Base-by-base conservation (phyloP, 257 asterid species). In the Marsdenia floribunda region DNA sequence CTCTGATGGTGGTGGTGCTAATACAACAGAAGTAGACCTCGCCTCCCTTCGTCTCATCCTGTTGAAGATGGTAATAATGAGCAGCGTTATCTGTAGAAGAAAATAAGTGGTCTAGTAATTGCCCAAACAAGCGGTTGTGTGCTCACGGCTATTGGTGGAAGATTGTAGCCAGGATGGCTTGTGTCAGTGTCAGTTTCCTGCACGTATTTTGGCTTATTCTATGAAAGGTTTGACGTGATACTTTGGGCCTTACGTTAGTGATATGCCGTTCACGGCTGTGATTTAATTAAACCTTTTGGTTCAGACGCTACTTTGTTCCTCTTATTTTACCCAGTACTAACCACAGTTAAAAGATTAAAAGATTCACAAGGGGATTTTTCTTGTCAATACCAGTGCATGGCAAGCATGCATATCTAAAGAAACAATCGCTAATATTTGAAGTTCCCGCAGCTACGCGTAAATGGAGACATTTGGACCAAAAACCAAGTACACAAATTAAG, bases 231-330 rank as follows among this genome's bases (percentile, higher is more conserved):
- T 33, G 42, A 29, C 24, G 44, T 49, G 15, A 24, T 8, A 61
- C 22, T 71, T 70, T 77, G 72, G 71, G 50, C 80, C 80, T 49
- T 61, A 52, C 65, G 67, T 77, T 77, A 0, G 47, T n/a, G 80
- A 77, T 77, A 77, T 71, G 71, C 18, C 50, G 40, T 71, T 63
- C 59, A 24, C 50, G 80, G 80, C 71, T 77, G 59, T 50, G 68
- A 77, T 77, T 38, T 4, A 68, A 71, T 38, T 16, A 68, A 71
- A 15, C 16, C 57, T 26, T 68, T 50, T 29, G 9, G 19, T 60
- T 46, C 11, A 40, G 21, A 52, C 4, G 57, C 57, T 15, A 14
- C 4, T 19, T n/a, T 21, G 12, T n/a, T 55, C 57, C n/a, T 52
- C 12, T 52, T 4, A 53, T 18, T 15, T 52, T 52, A 53, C 18